phyloP scores from a whole-genome alignment of 2,329 filamentous ascomycete species.

The Cryphonectria japonica region DNA sequence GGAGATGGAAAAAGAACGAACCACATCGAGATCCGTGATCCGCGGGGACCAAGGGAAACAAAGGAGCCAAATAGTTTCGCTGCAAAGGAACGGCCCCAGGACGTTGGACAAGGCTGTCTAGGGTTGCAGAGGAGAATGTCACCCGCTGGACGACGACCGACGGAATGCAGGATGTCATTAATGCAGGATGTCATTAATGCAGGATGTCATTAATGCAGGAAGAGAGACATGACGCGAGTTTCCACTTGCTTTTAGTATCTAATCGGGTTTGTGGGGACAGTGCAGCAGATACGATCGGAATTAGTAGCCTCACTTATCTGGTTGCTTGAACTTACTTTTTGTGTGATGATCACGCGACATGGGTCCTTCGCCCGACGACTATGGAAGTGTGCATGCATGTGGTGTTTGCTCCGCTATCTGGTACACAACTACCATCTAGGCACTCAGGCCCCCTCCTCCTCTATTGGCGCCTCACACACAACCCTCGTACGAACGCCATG shows the following conservation, averaged over 20 bases:
- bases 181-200: neutral
- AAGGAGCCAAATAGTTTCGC: no score
- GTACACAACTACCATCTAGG: neutral
- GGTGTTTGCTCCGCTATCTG: neutral
- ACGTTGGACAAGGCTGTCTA: neutral
- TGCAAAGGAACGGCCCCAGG: neutral
- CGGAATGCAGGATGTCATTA: neutral
- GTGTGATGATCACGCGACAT: neutral
- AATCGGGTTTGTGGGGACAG: neutral
- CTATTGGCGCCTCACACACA: neutral
- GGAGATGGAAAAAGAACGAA: neutral
- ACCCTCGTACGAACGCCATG: neutral
- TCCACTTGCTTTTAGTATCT: no score
- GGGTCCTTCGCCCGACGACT: neutral
- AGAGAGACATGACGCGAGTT: neutral
- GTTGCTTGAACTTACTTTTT: neutral
- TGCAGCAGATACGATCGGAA: neutral
- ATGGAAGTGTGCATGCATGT: neutral
- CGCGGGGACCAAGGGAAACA: neutral
- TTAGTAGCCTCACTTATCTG: neutral
- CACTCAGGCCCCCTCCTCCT: neutral
- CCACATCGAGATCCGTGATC: neutral
- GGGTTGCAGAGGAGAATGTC: neutral
- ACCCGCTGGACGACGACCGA: no score
- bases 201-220: neutral